phyloP scores from a whole-genome alignment of 2,329 filamentous ascomycete genomes.

The Alternaria sp. region DNA sequence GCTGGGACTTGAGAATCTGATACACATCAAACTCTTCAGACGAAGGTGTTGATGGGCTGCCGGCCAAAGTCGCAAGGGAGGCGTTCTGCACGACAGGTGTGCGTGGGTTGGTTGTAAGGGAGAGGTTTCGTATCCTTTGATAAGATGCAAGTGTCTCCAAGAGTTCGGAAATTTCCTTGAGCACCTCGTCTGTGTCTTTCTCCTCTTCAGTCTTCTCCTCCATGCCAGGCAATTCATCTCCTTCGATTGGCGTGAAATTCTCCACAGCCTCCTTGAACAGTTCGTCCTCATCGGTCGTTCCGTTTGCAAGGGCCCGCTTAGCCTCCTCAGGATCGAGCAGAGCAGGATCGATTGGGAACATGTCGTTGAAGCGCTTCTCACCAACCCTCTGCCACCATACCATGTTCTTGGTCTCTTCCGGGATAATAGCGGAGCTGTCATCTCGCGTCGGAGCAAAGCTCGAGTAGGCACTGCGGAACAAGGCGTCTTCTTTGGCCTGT shows the following conservation, averaged over 20 bases:
- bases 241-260: conserved; percentile 45
- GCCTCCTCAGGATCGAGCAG: conserved; percentile 51
- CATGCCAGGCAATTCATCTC: conserved; percentile 29
- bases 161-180: conserved; percentile 77
- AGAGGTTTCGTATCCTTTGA: conserved; percentile 79
- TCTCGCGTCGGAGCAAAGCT: conserved; percentile 82
- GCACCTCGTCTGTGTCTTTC: conserved; percentile 72
- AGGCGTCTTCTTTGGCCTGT: conserved; percentile 73
- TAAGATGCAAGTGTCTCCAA: conserved; percentile 80
- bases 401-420: conserved; percentile 71
- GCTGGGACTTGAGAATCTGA: conserved; percentile 76
- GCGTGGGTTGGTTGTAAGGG: conserved; percentile 71
- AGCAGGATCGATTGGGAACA: conserved; percentile 65
- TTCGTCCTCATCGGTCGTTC: conserved; percentile 44
- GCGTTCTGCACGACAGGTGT: conserved; percentile 74
- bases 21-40: conserved; percentile 69
- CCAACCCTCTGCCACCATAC: conserved; percentile 81
- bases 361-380: conserved; percentile 70
- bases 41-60: conserved; percentile 72
- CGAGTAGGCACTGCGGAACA: conserved; percentile 81
- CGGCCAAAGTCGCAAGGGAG: conserved; percentile 62
- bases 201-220: conserved; percentile 58
- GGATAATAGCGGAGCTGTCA: conserved; percentile 74
- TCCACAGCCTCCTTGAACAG: conserved; percentile 51
- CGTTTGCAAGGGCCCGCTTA: conserved; percentile 50